Conservation (phyloP, 2,329 filamentous ascomycete species). For the Cladosporium sp. region DNA sequence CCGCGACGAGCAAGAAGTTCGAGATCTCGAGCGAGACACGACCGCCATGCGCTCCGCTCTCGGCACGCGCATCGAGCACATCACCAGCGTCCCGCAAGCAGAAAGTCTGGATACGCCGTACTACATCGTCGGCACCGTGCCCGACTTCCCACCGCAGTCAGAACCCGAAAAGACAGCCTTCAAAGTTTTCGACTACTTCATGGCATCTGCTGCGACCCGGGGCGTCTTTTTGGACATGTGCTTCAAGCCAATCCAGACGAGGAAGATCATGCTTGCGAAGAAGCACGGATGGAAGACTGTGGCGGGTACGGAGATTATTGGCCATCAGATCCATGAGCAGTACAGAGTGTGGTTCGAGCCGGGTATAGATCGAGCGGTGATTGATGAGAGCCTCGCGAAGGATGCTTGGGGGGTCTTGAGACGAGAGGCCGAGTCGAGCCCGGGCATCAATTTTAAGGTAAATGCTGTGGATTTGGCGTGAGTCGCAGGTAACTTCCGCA, state of each 20-base stretch:
- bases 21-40: constrained; percentile 19
- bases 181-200: not conserved
- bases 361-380: not conserved
- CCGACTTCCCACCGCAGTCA: constrained; percentile 40
- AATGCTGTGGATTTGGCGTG: not conserved
- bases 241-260: constrained; percentile 44
- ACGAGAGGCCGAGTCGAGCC: not conserved
- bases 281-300: constrained; percentile 39
- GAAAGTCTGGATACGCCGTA: constrained; percentile 29
- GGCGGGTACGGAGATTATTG: constrained; percentile 45
- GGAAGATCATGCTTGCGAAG: constrained; percentile 40
- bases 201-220: constrained; percentile 21
- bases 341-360: constrained; percentile 32
- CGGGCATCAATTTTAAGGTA: not conserved
- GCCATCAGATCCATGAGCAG: constrained; percentile 41
- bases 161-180: constrained; percentile 30
- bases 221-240: constrained; percentile 47
- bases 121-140: constrained; percentile 44
- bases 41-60: not conserved
- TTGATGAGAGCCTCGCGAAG: not conserved
- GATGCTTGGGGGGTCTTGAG: not conserved
- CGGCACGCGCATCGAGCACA: constrained; percentile 31
- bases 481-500: not conserved
- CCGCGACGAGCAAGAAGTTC: constrained; percentile 22
- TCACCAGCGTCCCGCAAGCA: constrained; percentile 33